A percentile compares a stretch with the other conserved stretches of the same genome.
These are phyloP conservation scores for Aspergillus calidoustus DNA, from an alignment of 2,329 filamentous ascomycete genomes.

Conservation along the genomic window DNA sequence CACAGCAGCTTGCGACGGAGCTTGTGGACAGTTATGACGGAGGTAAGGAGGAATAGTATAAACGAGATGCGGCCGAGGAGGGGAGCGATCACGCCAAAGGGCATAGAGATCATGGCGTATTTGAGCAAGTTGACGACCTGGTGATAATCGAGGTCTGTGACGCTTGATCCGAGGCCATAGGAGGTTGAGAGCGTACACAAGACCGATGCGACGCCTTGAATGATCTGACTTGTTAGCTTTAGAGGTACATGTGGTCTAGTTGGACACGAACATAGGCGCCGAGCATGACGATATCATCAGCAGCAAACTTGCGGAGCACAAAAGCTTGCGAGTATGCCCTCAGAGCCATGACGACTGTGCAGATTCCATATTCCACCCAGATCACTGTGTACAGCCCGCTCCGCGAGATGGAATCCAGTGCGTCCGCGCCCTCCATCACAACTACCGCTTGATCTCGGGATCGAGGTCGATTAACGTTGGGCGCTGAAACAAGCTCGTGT, in stretches of 20 bases:
- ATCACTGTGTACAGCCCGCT: constrained; percentile 1
- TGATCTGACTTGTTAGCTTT: background rate
- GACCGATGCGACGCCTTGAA: constrained; percentile 5
- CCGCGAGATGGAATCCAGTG: background rate
- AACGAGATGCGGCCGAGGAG: constrained; percentile 10
- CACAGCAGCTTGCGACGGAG: constrained; percentile 9
- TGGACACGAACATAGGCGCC: constrained; percentile 3
- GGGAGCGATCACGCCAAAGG: background rate
- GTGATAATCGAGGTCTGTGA: background rate
- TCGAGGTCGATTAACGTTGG: too few relatives aligned
- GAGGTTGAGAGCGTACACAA: background rate
- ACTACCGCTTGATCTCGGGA: too few relatives aligned
- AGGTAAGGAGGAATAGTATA: constrained; percentile 4
- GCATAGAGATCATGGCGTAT: constrained; percentile 8
- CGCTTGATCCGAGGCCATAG: constrained; percentile 7
- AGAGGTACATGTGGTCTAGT: background rate
- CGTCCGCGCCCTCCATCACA: background rate
- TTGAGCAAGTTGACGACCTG: background rate
- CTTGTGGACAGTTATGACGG: background rate
- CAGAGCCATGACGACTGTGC: constrained; percentile 9
- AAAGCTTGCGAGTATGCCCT: constrained; percentile 6
- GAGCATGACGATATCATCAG: constrained; percentile 10
- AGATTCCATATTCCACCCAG: constrained; percentile 13
- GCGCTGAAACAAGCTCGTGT: too few relatives aligned
- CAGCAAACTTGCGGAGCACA: background rate